phyloP scores from a whole-genome alignment of 1,139 yeast genomes.

The Yamadazyma siamensis region DNA sequence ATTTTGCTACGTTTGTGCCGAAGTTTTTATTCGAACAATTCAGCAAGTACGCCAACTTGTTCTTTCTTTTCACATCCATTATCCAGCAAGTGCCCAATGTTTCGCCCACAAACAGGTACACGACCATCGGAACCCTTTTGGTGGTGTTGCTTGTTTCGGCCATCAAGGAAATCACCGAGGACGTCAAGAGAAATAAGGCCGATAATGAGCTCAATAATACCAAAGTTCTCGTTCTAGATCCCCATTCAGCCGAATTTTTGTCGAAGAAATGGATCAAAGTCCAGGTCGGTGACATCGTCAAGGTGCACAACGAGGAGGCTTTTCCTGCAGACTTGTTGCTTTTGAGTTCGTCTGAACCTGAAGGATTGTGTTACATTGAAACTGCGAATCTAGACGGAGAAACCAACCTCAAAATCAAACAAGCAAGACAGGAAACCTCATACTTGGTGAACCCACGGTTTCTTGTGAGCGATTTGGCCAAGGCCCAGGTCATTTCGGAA shows the following conservation, averaged over 20 bases:
- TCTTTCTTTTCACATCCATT: conserved; percentile 85
- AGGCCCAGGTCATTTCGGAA: conserved; percentile 63
- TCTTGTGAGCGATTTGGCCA: conserved; percentile 36
- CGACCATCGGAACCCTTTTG: conserved; percentile 87
- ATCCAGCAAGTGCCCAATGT: conserved; percentile 98
- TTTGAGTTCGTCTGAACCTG: conserved; percentile 92
- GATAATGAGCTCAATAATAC: conserved; percentile 89
- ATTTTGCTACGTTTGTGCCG: conserved; percentile 88
- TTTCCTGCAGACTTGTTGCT: conserved; percentile 91
- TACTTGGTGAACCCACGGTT: conserved; percentile 67
- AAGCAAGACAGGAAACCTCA: conserved; percentile 77
- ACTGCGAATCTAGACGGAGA: conserved; percentile 98
- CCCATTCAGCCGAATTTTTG: conserved; percentile 56
- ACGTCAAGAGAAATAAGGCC: conserved; percentile 81
- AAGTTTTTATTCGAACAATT: conserved; percentile 95
- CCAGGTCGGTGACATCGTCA: conserved; percentile 86
- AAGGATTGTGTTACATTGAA: conserved; percentile 94
- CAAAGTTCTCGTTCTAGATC: conserved; percentile 64
- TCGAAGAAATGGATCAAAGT: conserved; percentile 82
- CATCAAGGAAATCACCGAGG: conserved; percentile 86
- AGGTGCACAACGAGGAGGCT: conserved; percentile 82
- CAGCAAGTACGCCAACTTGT: conserved; percentile 93
- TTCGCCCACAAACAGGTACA: conserved; percentile 92
- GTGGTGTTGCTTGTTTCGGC: conserved; percentile 90
- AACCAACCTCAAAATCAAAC: conserved; percentile 93